These are phyloP conservation scores for Lodderomyces pseudojiufengensis DNA, from an alignment of 1,139 yeast species.

Conservation along the genomic window DNA sequence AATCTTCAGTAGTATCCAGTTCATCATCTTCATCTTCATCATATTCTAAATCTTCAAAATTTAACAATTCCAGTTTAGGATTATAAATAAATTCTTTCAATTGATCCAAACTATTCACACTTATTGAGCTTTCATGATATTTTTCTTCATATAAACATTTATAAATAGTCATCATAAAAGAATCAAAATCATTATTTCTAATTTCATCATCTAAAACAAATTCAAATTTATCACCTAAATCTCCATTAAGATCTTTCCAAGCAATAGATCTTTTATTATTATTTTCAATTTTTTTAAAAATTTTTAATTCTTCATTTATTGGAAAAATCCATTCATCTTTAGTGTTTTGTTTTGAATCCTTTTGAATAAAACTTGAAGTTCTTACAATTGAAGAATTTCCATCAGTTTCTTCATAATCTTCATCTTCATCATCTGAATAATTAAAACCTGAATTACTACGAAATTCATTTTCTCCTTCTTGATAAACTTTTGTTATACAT, in stretches of 20 bases:
- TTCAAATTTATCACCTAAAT: constrained; percentile 81
- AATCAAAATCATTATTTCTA: constrained; percentile 52
- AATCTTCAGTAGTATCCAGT: constrained; percentile 8
- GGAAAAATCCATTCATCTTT: constrained; percentile 68
- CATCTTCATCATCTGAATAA: constrained; percentile 54
- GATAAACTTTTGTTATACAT: constrained; percentile 64
- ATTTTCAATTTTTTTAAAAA: constrained; percentile 36
- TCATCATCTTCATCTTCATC: constrained; percentile 12
- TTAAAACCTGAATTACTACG: constrained; percentile 32
- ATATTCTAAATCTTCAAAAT: constrained; percentile 21
- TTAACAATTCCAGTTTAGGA: constrained; percentile 21
- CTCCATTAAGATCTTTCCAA: constrained; percentile 85
- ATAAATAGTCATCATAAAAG: constrained; percentile 60
- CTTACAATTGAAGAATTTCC: constrained; percentile 14
- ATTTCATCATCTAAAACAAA: constrained; percentile 70
- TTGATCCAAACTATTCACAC: constrained; percentile 40
- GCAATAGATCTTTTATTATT: constrained; percentile 48
- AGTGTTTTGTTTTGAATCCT: constrained; percentile 15
- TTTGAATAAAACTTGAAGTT: constrained; percentile 12
- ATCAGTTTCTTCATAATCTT: constrained; percentile 46
- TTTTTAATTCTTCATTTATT: constrained; percentile 58
- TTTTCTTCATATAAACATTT: constrained; percentile 77
- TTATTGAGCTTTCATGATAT: constrained; percentile 53
- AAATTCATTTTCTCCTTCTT: constrained; percentile 57
- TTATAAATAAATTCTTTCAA: constrained; percentile 55